Base-by-base conservation (phyloP, 768 basidiomycete species). In the Leccinum aurantiacum region DNA sequence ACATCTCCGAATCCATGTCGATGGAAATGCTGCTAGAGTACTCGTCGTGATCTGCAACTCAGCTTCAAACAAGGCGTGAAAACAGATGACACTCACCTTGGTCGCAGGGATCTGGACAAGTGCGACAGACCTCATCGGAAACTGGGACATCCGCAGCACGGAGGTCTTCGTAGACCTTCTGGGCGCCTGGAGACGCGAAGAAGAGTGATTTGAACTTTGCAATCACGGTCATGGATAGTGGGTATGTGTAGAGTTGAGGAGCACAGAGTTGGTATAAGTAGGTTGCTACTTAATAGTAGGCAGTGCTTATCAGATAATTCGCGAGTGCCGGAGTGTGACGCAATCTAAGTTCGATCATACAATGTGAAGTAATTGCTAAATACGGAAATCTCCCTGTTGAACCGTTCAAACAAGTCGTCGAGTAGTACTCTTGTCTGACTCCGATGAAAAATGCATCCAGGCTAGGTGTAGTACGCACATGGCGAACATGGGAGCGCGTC, bases 1-100 rank as follows among this genome's bases (percentile, higher is more conserved):
- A 76, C 84, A 98, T 84, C 51, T 89, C 82, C 3, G 85, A 83
- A 22, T 88, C 87, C 78, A 83, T 84, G 76, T 98, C 95, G 35
- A 91, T 78, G 41, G 85, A 83, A 68, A 97, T 88, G 54, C 83
- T 85, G 17, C 73, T 74, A 27, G 91, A 87, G 66, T 89, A 93
- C 49, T 86, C 86, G 56, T 89, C 85, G 69, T 92, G 89, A 58
- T 85, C 90, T 89, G 63, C 41, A 60, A 24, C 57, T 27, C 41
- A 63, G 55, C 33, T 50, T 61, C 61, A 64, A 60, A 61, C 48
- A 52, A 57, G 72, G 70, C 70, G 65, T 70, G 65, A 72, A 69
- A 71, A 70, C 65, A 57, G 24, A 56, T 17, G 35, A 27, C 48
- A 56, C 67, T 62, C 57, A 82, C 89, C 89, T 69, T 86, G 80